Conservation (phyloP, 352 stramenopile species). For the Phytophthora brassicae region DNA sequence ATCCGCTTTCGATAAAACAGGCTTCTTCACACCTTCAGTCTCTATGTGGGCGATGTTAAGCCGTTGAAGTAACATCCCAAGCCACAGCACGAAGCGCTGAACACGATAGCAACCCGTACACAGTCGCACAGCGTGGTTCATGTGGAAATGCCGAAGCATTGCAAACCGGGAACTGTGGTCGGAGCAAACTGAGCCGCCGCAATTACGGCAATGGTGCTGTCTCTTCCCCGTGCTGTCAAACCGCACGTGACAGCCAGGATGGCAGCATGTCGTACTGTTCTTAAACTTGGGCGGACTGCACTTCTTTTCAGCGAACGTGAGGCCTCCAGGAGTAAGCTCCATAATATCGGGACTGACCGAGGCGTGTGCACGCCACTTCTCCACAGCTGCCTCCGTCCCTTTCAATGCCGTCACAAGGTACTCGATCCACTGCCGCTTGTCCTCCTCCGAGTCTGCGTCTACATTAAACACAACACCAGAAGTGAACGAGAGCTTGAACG, state of each 20-base stretch:
- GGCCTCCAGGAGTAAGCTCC: conserved; percentile 51
- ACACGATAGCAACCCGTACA: conserved; percentile 79
- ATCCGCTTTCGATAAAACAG: conserved; percentile 43
- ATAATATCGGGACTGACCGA: conserved; percentile 43
- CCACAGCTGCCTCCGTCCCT: conserved; percentile 34
- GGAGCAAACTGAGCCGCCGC: conserved; percentile 74
- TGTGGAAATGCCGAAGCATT: conserved; percentile 61
- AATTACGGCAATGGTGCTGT: conserved; percentile 85
- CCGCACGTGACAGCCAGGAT: conserved; percentile 61
- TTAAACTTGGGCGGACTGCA: conserved; percentile 71
- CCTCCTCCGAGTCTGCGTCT: conserved; percentile 77
- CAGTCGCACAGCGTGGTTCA: conserved; percentile 63
- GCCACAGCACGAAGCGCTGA: conserved; percentile 64
- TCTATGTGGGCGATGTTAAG: conserved; percentile 48
- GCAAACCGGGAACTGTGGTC: conserved; percentile 79
- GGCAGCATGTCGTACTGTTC: conserved; percentile 54
- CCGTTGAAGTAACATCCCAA: conserved; percentile 69
- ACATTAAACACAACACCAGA: conserved; percentile 77
- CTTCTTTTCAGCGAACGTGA: conserved; percentile 70
- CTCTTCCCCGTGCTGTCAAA: conserved; percentile 78
- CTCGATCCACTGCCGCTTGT: conserved; percentile 77
- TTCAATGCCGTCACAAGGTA: conserved; percentile 72
- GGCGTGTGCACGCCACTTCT: conserved; percentile 42
- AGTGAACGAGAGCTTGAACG: conserved; percentile 84
- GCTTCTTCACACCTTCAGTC: conserved; percentile 37